Conservation (phyloP, 345 rosid species). For the Adansonia digitata region DNA sequence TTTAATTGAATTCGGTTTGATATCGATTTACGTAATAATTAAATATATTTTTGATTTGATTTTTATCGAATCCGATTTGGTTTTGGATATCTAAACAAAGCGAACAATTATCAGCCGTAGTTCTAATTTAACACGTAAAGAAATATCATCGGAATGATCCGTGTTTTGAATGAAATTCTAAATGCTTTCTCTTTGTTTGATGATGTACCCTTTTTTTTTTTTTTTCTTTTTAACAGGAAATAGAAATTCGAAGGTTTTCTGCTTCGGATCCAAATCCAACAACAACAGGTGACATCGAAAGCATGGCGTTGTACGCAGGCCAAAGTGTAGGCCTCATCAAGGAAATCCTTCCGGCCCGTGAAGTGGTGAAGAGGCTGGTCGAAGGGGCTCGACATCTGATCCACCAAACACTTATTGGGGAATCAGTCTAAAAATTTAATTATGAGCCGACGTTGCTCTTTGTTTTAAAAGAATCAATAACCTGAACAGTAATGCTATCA, state of each 20-base stretch:
- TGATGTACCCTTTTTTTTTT: too few relatives aligned
- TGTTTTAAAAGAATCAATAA: too few relatives aligned
- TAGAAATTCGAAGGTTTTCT: constrained; percentile 54
- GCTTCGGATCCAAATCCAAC: constrained; percentile 68
- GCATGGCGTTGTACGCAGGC: constrained; percentile 88
- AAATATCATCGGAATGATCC: not conserved
- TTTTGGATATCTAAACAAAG: too few relatives aligned
- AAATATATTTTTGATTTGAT: too few relatives aligned
- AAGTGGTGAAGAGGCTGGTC: constrained; percentile 56
- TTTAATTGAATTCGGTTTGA: too few relatives aligned
- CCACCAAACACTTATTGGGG: constrained; percentile 23
- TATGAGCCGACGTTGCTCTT: not conserved
- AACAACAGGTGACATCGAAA: constrained; percentile 71
- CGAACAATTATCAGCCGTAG: too few relatives aligned
- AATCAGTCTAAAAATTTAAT: not conserved
- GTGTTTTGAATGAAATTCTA: not conserved
- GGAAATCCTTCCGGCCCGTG: constrained; percentile 71
- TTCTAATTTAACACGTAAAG: too few relatives aligned
- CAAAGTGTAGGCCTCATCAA: constrained; percentile 71
- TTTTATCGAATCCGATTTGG: too few relatives aligned
- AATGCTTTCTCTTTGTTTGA: not conserved
- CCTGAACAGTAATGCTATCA: too few relatives aligned
- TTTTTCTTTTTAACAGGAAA: constrained; percentile 59
- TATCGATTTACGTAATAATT: too few relatives aligned
- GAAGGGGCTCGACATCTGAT: constrained; percentile 59